phyloP scores from a whole-genome alignment of 1,284 basidiomycete species.

The Ceratobasidium sp. region DNA sequence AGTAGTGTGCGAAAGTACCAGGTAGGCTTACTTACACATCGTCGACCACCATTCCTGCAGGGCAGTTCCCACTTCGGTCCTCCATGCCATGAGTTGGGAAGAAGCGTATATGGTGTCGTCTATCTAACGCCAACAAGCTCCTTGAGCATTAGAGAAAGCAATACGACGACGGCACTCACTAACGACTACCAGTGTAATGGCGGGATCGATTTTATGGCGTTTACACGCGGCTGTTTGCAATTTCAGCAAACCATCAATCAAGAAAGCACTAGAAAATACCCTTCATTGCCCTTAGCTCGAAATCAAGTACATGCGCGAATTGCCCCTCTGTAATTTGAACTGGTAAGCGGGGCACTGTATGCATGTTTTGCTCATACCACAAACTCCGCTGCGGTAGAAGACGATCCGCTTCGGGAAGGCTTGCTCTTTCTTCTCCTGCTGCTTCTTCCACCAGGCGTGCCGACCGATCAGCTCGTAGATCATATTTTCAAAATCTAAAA shows the following conservation, averaged over 20 bases:
- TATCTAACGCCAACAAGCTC: slow-evolving; percentile 38
- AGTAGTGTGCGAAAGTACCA: background rate
- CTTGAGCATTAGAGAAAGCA: too few relatives aligned
- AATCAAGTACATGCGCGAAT: slow-evolving; percentile 5
- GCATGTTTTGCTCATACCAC: slow-evolving; percentile 9
- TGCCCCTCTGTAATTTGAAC: slow-evolving; percentile 39
- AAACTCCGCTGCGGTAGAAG: slow-evolving; percentile 47
- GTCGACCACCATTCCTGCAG: slow-evolving; percentile 76
- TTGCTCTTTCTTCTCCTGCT: slow-evolving; percentile 36
- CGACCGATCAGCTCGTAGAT: slow-evolving; percentile 48
- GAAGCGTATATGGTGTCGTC: slow-evolving; percentile 59
- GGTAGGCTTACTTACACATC: slow-evolving; percentile 6
- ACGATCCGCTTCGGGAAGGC: slow-evolving; percentile 41
- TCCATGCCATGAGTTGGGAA: slow-evolving; percentile 69
- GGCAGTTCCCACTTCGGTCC: slow-evolving; percentile 76
- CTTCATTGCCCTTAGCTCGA: slow-evolving; percentile 58
- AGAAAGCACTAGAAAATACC: slow-evolving; percentile 53
- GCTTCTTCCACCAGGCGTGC: slow-evolving; percentile 25
- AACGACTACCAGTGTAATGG: slow-evolving; percentile 48
- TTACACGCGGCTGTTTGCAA: slow-evolving; percentile 41
- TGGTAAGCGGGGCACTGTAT: background rate
- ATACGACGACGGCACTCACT: slow-evolving; percentile 6
- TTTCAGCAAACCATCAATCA: background rate
- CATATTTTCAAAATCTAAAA: slow-evolving; percentile 73
- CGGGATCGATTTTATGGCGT: slow-evolving; percentile 41